Base-by-base conservation (phyloP, 768 basidiomycete genomes). In the Pluteus cervinus region DNA sequence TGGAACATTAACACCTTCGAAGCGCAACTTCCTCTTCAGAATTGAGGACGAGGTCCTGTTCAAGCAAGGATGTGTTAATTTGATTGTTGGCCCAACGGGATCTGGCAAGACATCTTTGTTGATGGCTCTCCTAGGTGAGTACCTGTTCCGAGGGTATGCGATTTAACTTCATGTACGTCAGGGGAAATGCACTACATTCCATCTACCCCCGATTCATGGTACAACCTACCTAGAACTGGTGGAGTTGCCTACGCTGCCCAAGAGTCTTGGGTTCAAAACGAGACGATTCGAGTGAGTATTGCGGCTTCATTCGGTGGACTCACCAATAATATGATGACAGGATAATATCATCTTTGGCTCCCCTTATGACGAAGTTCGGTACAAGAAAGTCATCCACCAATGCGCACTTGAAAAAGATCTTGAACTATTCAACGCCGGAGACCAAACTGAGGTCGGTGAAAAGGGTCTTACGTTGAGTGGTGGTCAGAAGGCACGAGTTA, bases 291-390 rank as follows among this genome's bases (percentile, higher is more conserved):
- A 86, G 83, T 0, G 84, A n/a, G n/a, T n/a, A n/a, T n/a, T n/a
- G n/a, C n/a, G n/a, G n/a, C n/a, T n/a, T n/a, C n/a, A n/a, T n/a
- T n/a, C n/a, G n/a, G n/a, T n/a, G n/a, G n/a, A n/a, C n/a, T 87
- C 36, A n/a, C n/a, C 46, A 75, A 57, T n/a, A n/a, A n/a, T n/a
- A n/a, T n/a, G n/a, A 6, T 31, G 30, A 14, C 28, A 23, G 66
- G 82, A 88, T 29, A 94, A 93, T 50, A 84, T 94, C 42, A 58
- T 86, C 29, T 93, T 94, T 44, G 86, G 88, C 20, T 60, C 76
- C 9, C 71, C 78, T 0, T 87, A 78, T 42, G 82, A 93, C 31
- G 79, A 85, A 51, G 76, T 71, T 39, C 70, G 81, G 5, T 93
- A 93, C 53, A 79, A 79, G 66, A 74, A 79, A 52, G 86, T 82